Evolutionary conservation across 352 stramenopile genomes (phyloP).

Genomic region (Globisporangium viniferum): DNA sequence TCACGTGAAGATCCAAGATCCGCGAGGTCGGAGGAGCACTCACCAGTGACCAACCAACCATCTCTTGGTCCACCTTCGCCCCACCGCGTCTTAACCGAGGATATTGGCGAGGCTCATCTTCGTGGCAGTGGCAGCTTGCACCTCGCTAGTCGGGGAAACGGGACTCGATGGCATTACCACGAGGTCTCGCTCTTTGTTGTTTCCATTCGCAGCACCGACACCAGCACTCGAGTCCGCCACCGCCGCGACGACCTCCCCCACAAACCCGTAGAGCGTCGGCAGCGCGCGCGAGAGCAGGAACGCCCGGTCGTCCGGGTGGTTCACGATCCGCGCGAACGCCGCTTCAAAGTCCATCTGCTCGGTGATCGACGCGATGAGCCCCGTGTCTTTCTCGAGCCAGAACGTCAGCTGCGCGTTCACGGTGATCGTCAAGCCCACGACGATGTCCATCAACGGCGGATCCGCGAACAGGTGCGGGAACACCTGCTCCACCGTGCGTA

Average conservation of each 20-base stretch:
- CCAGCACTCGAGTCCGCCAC: not conserved
- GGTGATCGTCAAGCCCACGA: conserved; percentile 2
- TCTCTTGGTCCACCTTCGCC: not conserved
- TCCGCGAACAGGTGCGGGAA: conserved; percentile 8
- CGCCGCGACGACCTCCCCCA: conserved; percentile 1
- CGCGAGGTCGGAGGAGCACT: not conserved
- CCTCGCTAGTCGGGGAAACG: not conserved
- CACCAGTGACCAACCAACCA: not conserved
- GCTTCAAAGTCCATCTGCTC: conserved; percentile 16
- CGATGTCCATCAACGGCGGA: not conserved
- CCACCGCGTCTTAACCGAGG: conserved; percentile 1
- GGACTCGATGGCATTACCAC: not conserved
- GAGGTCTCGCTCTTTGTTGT: not conserved
- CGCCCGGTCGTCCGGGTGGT: conserved; percentile 8
- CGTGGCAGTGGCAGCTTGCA: not conserved
- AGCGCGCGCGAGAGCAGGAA: conserved; percentile 12
- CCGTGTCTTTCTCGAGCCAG: conserved; percentile 13
- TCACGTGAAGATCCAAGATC: not conserved
- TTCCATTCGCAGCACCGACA: not conserved
- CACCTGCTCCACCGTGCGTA: conserved; percentile 7
- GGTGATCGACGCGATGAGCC: conserved; percentile 9
- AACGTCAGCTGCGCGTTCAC: conserved; percentile 7
- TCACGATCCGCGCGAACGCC: conserved; percentile 11
- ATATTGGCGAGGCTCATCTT: conserved; percentile 17
- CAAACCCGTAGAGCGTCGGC: conserved; percentile 12